Evolutionary conservation across 1,284 basidiomycete species (phyloP).

Genomic region (Pseudozyma flocculosa): DNA sequence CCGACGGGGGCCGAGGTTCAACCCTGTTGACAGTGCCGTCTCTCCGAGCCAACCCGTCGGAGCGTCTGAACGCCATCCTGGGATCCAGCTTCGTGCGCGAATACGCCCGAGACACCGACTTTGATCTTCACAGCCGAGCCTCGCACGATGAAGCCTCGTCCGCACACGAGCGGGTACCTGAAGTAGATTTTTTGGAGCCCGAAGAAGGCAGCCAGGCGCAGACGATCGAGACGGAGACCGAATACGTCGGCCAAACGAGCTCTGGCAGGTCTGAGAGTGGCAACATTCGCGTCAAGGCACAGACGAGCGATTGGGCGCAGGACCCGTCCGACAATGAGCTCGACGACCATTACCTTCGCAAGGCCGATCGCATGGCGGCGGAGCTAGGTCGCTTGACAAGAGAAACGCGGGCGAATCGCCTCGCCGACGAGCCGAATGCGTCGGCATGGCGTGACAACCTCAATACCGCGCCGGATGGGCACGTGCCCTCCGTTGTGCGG

Average conservation of each 20-base stretch:
- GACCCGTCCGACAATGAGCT: too few species aligned
- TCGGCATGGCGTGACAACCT: too few species aligned
- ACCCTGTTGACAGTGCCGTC: neutral
- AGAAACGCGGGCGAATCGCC: conserved; percentile 1
- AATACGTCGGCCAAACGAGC: too few species aligned
- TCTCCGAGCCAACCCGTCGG: conserved; percentile 8
- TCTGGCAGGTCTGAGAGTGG: too few species aligned
- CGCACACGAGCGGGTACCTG: neutral
- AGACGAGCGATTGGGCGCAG: too few species aligned
- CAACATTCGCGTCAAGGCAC: too few species aligned
- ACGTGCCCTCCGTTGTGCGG: too few species aligned
- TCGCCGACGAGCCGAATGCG: too few species aligned
- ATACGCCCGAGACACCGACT: conserved; percentile 17
- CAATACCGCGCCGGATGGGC: too few species aligned
- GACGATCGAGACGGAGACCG: too few species aligned
- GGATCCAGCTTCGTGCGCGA: conserved; percentile 26
- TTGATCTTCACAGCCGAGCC: conserved; percentile 9
- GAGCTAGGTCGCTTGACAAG: conserved; percentile 30
- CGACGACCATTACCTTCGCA: conserved; percentile 23
- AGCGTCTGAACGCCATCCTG: conserved; percentile 27
- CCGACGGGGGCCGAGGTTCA: too few species aligned
- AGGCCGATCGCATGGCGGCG: conserved; percentile 34
- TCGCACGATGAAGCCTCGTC: conserved; percentile 3
- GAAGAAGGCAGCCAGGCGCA: too few species aligned
- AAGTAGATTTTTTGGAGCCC: neutral